Evolutionary conservation across 495 filamentous ascomycete genomes (phyloP).

Genomic region (Aspergillus sclerotioniger): DNA sequence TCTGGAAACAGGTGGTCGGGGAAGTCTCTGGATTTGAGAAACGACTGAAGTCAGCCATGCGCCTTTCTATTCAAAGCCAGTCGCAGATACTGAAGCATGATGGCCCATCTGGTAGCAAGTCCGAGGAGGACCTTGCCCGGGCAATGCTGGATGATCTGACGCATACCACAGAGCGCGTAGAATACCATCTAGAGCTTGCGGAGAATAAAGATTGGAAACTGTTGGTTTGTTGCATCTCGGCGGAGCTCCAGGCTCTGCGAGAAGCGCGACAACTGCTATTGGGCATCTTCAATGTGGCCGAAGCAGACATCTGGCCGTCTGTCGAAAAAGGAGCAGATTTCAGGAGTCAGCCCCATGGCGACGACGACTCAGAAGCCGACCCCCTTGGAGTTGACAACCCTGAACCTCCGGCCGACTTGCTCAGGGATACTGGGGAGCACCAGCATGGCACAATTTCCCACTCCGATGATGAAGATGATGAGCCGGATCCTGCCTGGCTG

Average conservation of each 20-base stretch:
- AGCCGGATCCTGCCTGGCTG: slow-evolving; percentile 50
- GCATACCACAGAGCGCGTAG: slow-evolving; percentile 38
- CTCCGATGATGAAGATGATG: slow-evolving; percentile 47
- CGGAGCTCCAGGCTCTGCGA: slow-evolving; percentile 80
- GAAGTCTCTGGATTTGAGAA: slow-evolving; percentile 70
- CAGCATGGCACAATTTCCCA: slow-evolving; percentile 24
- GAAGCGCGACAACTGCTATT: slow-evolving; percentile 67
- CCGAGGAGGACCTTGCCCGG: slow-evolving; percentile 29
- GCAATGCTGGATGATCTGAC: slow-evolving; percentile 44
- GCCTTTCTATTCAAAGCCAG: slow-evolving; percentile 27
- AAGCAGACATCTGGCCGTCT: slow-evolving; percentile 20
- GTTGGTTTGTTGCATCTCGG: slow-evolving; percentile 81
- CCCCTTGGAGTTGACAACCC: slow-evolving; percentile 30
- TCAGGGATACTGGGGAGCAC: slow-evolving; percentile 32
- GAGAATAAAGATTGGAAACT: slow-evolving; percentile 73
- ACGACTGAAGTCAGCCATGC: slow-evolving; percentile 57
- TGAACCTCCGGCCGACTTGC: slow-evolving; percentile 41
- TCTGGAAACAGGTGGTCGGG: slow-evolving; percentile 72
- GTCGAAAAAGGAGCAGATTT: slow-evolving; percentile 9
- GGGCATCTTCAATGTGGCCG: slow-evolving; percentile 41
- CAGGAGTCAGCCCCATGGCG: slow-evolving; percentile 1
- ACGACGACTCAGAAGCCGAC: slow-evolving; percentile 14
- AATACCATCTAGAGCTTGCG: slow-evolving; percentile 39
- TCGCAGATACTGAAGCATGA: slow-evolving; percentile 20
- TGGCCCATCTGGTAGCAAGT: slow-evolving; percentile 10